Conservation (phyloP, 805 yeast genomes). For the Wickerhamiella siamensis region DNA sequence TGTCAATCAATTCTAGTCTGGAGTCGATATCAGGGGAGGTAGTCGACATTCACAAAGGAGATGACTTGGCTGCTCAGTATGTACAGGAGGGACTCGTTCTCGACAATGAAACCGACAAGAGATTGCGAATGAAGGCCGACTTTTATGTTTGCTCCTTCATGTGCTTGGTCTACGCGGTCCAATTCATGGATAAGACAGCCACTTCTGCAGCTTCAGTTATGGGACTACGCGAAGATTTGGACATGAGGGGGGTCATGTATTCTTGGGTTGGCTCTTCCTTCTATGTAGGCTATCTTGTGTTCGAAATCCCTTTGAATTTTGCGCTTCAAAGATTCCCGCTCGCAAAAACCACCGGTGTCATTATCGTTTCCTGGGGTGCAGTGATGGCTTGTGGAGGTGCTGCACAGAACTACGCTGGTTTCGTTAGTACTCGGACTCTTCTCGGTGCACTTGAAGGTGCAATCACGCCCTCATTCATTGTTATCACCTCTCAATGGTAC, state of each 20-base stretch:
- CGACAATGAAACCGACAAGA: background rate
- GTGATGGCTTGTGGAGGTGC: constrained; percentile 32
- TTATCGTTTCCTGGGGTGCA: constrained; percentile 35
- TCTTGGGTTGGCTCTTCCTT: constrained; percentile 45
- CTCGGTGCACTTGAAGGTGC: constrained; percentile 37
- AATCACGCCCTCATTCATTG: constrained; percentile 41
- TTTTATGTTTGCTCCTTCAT: constrained; percentile 36
- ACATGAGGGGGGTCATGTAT: constrained; percentile 31
- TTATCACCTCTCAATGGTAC: constrained; percentile 44
- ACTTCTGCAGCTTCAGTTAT: constrained; percentile 38
- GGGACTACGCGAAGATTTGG: constrained; percentile 34
- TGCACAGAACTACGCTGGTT: constrained; percentile 29
- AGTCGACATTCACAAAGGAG: too few relatives aligned
- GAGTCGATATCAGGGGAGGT: too few relatives aligned
- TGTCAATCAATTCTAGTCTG: too few relatives aligned
- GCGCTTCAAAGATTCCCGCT: constrained; percentile 42
- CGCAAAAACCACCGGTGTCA: constrained; percentile 32
- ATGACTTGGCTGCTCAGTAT: constrained; percentile 30
- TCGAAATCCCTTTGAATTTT: constrained; percentile 36
- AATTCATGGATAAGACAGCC: constrained; percentile 46
- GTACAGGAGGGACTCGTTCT: constrained; percentile 12
- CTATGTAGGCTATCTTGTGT: constrained; percentile 48
- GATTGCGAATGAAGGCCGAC: constrained; percentile 37
- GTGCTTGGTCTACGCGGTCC: constrained; percentile 35
- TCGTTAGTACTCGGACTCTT: constrained; percentile 32